Base-by-base conservation (phyloP, 1,284 basidiomycete species). In the Ceratobasidium sp. region DNA sequence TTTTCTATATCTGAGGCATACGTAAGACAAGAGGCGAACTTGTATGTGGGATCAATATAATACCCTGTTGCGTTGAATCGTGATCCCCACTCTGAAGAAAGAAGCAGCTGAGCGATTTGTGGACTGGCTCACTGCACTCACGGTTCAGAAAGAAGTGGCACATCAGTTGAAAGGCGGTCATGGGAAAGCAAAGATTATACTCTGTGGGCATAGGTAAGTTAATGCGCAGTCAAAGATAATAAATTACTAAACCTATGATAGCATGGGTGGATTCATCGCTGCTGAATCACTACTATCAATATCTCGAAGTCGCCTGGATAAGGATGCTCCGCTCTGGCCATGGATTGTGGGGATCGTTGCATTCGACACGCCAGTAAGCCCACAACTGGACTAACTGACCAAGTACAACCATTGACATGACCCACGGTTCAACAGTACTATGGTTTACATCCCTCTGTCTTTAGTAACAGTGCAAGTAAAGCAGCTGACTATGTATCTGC, bases 251-350 rank as follows among this genome's bases (percentile, higher is more conserved):
- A 55, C 50, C 60, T 50, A 50, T 57, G 64, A 20, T 73, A 95
- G 93, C 74, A 96, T 96, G 93, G 93, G 93, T 13, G 93, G 93
- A 1, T 79, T 96, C 15, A 84, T 98, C 0, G 90, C 91, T 29
- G 92, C 94, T 1, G 95, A 98, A 75, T 86, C 92, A 0, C 80
- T 94, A 25, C 79, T 91, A 29, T 89, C 88, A 73, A 91, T 96
- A 71, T 82, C 87, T 22, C 81, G 82, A 17, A 83, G 87, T 34
- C 80, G 87, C 22, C 84, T 87, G 12, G 88, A 92, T 73, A 79
- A 78, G 56, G 73, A 76, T n/a, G 84, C 86, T 1, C 88, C 89
- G 0, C 77, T 94, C 1, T 95, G 93, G 93, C 93, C 93, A 1
- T 86, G 85, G 55, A 89, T 95, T 54, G 82, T 92, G 40, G 92